Base-by-base conservation (phyloP, 495 filamentous ascomycete species). In the Lepraria neglecta region DNA sequence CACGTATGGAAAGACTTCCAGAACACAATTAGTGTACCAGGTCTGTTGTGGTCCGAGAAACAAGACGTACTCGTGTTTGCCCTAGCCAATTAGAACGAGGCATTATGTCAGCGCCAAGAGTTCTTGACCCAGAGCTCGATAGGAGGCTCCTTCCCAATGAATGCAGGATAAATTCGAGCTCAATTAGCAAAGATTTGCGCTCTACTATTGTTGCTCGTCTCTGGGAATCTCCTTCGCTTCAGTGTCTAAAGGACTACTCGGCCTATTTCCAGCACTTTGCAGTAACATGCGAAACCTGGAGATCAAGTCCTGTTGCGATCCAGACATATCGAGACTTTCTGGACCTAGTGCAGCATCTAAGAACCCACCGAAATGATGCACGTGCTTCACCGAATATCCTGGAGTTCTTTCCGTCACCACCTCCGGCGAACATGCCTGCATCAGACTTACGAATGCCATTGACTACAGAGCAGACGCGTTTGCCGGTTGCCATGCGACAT, bases 261-360 rank as follows among this genome's bases (percentile, higher is more conserved):
- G 43, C 43, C 56, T 58, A 58, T 28, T 58, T 58, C 19, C 27
- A 21, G 44, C 45, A 58, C 19, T 58, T 58, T 38, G 45, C 28
- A 24, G 15, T 17, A 45, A 42, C 27, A 38, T 58, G 56, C 19
- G 56, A 58, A n/a, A 30, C 43, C 5, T 58, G 56, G 56, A 58
- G 40, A 28, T 42, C 31, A 14, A 58, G 56, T 42, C 6, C 24
- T 28, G 44, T 58, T 35, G 28, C 15, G 28, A 58, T 58, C 6
- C 42, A 58, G 19, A 58, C 56, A 19, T 58, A 58, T 27, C 56
- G 45, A 47, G 56, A 58, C 12, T 47, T 58, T 28, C 14, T 58
- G 30, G n/a, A 58, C 45, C 56, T 58, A 0, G 44, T 47, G 21
- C 4, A 46, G 21, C 56, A 58, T 35, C 44, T 58, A 24, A 46